phyloP scores from a whole-genome alignment of 2,329 filamentous ascomycete species.

The Penicillium sp. region DNA sequence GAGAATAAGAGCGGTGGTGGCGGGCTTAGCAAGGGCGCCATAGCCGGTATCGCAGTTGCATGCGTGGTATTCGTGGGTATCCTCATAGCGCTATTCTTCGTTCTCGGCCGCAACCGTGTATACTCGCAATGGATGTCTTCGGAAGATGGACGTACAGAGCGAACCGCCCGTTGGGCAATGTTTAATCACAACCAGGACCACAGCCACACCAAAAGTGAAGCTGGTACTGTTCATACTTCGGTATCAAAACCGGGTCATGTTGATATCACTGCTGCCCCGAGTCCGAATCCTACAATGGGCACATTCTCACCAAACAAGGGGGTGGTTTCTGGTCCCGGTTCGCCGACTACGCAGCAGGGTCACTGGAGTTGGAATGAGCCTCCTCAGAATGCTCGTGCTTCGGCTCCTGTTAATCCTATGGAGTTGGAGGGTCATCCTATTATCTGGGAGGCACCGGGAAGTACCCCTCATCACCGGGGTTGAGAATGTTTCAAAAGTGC shows the following conservation, averaged over 20 bases:
- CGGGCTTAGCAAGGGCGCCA: constrained; percentile 49
- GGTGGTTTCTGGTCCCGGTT: neutral
- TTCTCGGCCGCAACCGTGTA: constrained; percentile 37
- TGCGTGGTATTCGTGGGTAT: constrained; percentile 48
- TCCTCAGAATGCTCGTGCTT: neutral
- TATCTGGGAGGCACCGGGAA: constrained; percentile 5
- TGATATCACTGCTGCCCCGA: constrained; percentile 9
- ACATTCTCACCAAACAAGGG: constrained; percentile 8
- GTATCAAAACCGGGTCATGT: neutral
- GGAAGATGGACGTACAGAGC: constrained; percentile 32
- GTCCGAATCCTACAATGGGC: constrained; percentile 8
- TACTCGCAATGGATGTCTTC: constrained; percentile 38
- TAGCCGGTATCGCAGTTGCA: constrained; percentile 61
- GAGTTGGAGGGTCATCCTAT: constrained; percentile 20
- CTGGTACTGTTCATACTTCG: constrained; percentile 6
- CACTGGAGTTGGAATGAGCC: constrained; percentile 20
- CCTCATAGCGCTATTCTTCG: constrained; percentile 45
- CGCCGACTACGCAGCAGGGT: constrained; percentile 5
- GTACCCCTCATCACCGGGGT: neutral
- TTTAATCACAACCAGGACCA: constrained; percentile 17
- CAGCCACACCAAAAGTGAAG: constrained; percentile 20
- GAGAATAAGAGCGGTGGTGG: neutral
- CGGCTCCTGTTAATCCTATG: constrained; percentile 2
- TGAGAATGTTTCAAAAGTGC: neutral
- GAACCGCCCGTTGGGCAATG: constrained; percentile 36